Base-by-base conservation (phyloP, 495 filamentous ascomycete genomes). In the Aspergillus taichungensis region DNA sequence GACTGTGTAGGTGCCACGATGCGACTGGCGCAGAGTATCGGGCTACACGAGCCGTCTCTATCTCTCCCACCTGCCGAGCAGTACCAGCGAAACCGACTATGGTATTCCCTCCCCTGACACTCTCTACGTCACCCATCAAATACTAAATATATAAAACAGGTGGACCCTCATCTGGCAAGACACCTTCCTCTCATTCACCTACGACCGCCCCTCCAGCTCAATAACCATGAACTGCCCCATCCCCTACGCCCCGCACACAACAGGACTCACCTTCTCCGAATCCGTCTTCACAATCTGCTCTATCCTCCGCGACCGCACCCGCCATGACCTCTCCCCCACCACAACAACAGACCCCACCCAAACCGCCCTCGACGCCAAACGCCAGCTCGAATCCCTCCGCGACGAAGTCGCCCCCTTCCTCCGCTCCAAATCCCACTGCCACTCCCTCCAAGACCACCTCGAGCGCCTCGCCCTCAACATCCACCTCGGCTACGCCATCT, bases 131-230 rank as follows among this genome's bases (percentile, higher is more conserved):
- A 2, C 4, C 18, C 18, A 24, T 6, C 13, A 27, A 13, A 31
- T 13, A 12, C 7, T 5, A 31, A 30, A n/a, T n/a, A n/a, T 28
- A 9, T 30, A 45, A 30, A 36, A 2, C 24, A 59, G 58, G 58
- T 77, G 73, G 73, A 62, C 61, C 3, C 54, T 77, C 11, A 46
- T 73, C n/a, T 77, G 73, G 73, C 73, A 76, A 52, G 73, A 77
- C 42, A 70, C 64, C 13, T 61, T 73, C 14, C 58, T 77, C 1
- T 75, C 68, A 5, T 68, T 77, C 28, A 69, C 70, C 6, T 77
- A 74, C 50, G 73, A 77, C 47, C 51, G 73, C 12, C 67, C 64
- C 6, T 43, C 37, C 1, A 69, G 64, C 13, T 59, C 60, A 0
- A 64, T 60, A 6, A 59, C 62, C 3, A 59, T 52, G 9, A 60